These are phyloP conservation scores for Pelargonium citronellum DNA, from an alignment of 441 rosid genomes.

Conservation along the genomic window DNA sequence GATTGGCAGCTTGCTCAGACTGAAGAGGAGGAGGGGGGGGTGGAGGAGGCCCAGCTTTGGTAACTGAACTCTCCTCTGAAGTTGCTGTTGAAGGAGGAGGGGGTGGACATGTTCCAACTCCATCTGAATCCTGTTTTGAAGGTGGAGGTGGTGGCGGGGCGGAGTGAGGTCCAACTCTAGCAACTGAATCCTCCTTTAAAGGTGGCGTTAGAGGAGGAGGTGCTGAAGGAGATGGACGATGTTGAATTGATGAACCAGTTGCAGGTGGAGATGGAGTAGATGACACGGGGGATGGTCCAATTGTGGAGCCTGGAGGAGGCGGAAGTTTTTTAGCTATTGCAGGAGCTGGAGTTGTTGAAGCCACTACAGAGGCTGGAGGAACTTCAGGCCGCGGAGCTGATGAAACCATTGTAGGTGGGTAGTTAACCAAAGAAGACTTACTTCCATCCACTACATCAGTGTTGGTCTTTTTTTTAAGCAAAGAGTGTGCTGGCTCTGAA, in stretches of 20 bases:
- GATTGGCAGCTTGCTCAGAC: constrained; percentile 23
- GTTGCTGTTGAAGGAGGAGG: constrained; percentile 1
- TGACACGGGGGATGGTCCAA: constrained; percentile 1
- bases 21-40: constrained; percentile 51
- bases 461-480: constrained; percentile 26
- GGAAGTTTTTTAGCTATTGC: constrained; percentile 11
- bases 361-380: constrained; percentile 10
- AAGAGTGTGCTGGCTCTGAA: constrained; percentile 29
- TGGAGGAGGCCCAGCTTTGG: constrained; percentile 30
- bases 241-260: constrained; percentile 16
- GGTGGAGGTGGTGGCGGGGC: constrained; percentile 41
- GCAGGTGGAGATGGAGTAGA: constrained; percentile 16
- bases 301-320: constrained; percentile 21
- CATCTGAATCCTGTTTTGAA: not conserved
- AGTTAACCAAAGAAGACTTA: constrained; percentile 28
- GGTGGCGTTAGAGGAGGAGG: constrained; percentile 32
- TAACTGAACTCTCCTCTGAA: not conserved
- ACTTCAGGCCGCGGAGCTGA: constrained; percentile 15
- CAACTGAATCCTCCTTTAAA: constrained; percentile 23
- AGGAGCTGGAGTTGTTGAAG: constrained; percentile 18
- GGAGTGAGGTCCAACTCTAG: constrained; percentile 28
- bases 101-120: not conserved
- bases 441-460: constrained; percentile 24
- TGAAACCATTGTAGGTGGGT: constrained; percentile 13
- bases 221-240: constrained; percentile 23